These are phyloP conservation scores for Uronychia binucleata DNA, from an alignment of 73 alveolate genomes.

Conservation along the genomic window DNA sequence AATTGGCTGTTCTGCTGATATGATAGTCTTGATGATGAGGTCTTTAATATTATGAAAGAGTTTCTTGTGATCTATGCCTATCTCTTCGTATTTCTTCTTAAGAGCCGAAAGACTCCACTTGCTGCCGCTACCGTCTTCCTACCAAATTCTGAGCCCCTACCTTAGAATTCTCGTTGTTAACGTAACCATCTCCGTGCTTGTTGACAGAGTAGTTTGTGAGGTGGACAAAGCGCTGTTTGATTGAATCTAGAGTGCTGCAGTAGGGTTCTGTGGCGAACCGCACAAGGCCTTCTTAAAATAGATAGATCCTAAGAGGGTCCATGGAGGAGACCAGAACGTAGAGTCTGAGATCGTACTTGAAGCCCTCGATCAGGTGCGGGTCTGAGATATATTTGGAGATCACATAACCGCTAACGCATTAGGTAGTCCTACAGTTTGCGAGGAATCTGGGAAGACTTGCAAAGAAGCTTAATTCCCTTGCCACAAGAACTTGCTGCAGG, in stretches of 20 bases:
- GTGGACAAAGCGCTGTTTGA: constrained; percentile 58
- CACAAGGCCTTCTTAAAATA: constrained; percentile 61
- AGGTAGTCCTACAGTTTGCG: constrained; percentile 25
- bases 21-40: constrained; percentile 76
- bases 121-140: constrained; percentile 67
- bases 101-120: constrained; percentile 65
- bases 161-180: constrained; percentile 36
- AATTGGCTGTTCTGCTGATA: constrained; percentile 55
- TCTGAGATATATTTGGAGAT: constrained; percentile 41
- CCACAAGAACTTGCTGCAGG: constrained; percentile 97
- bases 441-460: constrained; percentile 68
- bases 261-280: constrained; percentile 71
- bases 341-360: constrained; percentile 75
- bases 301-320: constrained; percentile 65
- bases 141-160: constrained; percentile 31
- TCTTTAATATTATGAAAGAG: constrained; percentile 73
- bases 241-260: constrained; percentile 18
- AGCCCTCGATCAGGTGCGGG: constrained; percentile 69
- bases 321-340: constrained; percentile 71
- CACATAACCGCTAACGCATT: neutral
- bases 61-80: constrained; percentile 32
- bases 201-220: constrained; percentile 76
- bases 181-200: constrained; percentile 60
- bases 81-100: neutral
- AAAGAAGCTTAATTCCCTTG: constrained; percentile 84